Percentiles rank a stretch among this genome's conserved stretches.
Conservation (phyloP, 768 basidiomycete genomes). For the Tremella mesenterica region DNA sequence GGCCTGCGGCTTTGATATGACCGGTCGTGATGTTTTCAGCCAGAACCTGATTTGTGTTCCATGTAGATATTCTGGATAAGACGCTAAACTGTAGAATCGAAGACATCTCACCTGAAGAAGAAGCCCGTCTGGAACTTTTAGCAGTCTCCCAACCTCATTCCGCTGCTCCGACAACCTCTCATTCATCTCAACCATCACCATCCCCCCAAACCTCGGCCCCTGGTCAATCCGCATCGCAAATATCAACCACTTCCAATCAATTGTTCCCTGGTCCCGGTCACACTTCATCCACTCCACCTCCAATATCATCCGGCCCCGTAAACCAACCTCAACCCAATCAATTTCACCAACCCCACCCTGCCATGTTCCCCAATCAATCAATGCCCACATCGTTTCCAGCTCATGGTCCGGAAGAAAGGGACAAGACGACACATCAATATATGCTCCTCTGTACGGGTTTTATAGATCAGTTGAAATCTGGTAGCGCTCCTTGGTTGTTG, state of each 20-base stretch:
- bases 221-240: too few species aligned
- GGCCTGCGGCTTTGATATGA: too few species aligned
- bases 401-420: conserved; percentile 18
- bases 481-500: conserved; percentile 86
- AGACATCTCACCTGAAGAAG: conserved; percentile 47
- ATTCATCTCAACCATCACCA: too few species aligned
- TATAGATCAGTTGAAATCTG: conserved; percentile 55
- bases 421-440: conserved; percentile 52
- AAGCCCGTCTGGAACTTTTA: conserved; percentile 42
- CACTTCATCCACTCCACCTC: too few species aligned
- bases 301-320: background rate
- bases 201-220: too few species aligned
- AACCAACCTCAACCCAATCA: background rate
- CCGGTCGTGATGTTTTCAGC: too few species aligned
- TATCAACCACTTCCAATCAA: too few species aligned
- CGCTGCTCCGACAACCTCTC: background rate
- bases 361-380: too few species aligned
- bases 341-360: background rate
- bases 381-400: background rate
- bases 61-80: too few species aligned
- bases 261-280: too few species aligned
- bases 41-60: too few species aligned
- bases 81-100: conserved; percentile 40
- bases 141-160: conserved; percentile 22
- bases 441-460: conserved; percentile 57